These are phyloP conservation scores for Schwanniomyces pseudopolymorphus DNA, from an alignment of 805 yeast genomes.

Conservation along the genomic window DNA sequence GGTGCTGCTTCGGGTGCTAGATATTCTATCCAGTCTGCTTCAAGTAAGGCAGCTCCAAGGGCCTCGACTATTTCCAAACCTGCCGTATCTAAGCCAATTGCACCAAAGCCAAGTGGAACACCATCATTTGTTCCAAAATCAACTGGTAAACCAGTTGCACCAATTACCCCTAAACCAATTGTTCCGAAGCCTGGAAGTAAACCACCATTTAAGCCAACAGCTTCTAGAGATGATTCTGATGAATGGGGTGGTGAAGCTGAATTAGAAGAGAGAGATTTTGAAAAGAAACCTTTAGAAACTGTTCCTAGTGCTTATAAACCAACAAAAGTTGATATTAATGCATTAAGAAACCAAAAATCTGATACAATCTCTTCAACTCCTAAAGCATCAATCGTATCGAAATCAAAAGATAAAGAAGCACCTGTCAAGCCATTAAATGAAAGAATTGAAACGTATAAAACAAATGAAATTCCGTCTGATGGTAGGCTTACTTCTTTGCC, in stretches of 20 bases:
- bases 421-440: slow-evolving; percentile 48
- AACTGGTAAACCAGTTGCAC: slow-evolving; percentile 41
- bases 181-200: not conserved
- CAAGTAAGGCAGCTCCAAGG: slow-evolving; percentile 5
- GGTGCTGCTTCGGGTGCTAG: slow-evolving; percentile 95
- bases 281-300: slow-evolving; percentile 48
- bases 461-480: slow-evolving; percentile 27
- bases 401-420: slow-evolving; percentile 29
- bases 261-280: slow-evolving; percentile 53
- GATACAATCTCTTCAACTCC: slow-evolving; percentile 47
- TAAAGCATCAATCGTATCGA: slow-evolving; percentile 15
- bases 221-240: slow-evolving; percentile 39
- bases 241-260: slow-evolving; percentile 75
- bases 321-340: slow-evolving; percentile 58
- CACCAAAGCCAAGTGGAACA: slow-evolving; percentile 23
- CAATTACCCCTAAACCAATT: slow-evolving; percentile 29
- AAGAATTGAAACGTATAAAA: slow-evolving; percentile 43
- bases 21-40: slow-evolving; percentile 61
- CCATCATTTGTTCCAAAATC: slow-evolving; percentile 33
- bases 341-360: slow-evolving; percentile 50
- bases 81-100: slow-evolving; percentile 21
- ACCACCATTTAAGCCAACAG: not conserved
- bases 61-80: slow-evolving; percentile 12
- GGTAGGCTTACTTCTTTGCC: slow-evolving; percentile 63
- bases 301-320: slow-evolving; percentile 67